A percentile compares a stretch with the other conserved stretches of the same genome.
Conservation (phyloP, 305 asterid genomes). For the Fraxinus angustifolia region DNA sequence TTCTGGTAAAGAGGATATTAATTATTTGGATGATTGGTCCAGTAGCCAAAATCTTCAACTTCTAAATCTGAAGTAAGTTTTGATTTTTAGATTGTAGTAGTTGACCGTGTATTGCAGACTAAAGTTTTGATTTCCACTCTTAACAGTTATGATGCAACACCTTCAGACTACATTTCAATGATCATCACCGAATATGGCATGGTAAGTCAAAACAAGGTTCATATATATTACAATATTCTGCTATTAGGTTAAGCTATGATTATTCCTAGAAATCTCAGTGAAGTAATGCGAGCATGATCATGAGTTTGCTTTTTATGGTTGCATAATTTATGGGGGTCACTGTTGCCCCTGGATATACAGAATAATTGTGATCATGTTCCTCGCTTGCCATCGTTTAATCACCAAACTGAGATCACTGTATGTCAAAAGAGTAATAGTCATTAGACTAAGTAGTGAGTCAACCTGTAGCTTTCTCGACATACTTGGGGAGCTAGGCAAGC, state of each 20-base stretch:
- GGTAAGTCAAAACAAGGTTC: constrained; percentile 46
- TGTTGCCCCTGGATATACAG: not conserved
- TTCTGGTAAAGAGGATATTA: constrained; percentile 54
- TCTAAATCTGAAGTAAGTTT: constrained; percentile 67
- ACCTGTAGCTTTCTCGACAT: not conserved
- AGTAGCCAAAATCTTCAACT: constrained; percentile 65
- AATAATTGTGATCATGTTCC: not conserved
- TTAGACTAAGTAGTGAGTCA: not conserved
- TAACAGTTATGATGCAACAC: constrained; percentile 83
- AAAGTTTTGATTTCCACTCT: constrained; percentile 24
- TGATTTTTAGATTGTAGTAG: not conserved
- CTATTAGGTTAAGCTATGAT: not conserved
- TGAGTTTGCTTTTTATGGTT: not conserved
- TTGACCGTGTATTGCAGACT: constrained; percentile 14
- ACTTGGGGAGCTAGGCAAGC: not conserved
- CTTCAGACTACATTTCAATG: constrained; percentile 78
- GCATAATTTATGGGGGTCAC: not conserved
- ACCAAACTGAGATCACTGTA: not conserved
- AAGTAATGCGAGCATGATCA: not conserved
- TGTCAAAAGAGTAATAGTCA: not conserved
- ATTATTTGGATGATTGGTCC: constrained; percentile 57
- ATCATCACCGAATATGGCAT: constrained; percentile 83
- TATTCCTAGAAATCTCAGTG: not conserved
- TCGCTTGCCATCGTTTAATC: not conserved
- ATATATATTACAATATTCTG: not conserved